These are phyloP conservation scores for Lantana camara DNA, from an alignment of 257 asterid genomes.

Conservation along the genomic window DNA sequence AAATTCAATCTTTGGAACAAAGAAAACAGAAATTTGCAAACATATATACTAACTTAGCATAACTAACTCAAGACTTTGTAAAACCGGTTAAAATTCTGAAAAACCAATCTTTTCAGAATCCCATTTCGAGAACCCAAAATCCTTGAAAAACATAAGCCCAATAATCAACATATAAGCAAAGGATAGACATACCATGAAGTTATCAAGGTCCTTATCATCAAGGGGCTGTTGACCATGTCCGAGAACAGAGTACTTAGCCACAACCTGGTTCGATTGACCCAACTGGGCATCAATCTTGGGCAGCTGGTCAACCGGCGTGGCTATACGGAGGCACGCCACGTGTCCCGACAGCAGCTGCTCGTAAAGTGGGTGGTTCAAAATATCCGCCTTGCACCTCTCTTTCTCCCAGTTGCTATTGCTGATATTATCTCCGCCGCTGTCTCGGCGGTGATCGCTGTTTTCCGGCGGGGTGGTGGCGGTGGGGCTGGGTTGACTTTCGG, in stretches of 20 bases:
- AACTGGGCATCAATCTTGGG: slow-evolving; percentile 94
- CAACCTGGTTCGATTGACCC: slow-evolving; percentile 79
- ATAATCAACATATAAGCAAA: background rate
- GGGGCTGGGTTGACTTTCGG: slow-evolving; percentile 42
- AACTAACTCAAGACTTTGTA: background rate
- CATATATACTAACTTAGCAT: background rate
- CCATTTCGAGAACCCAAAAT: background rate
- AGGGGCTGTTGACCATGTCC: slow-evolving; percentile 62
- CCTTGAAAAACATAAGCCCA: background rate
- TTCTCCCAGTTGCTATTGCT: slow-evolving; percentile 59
- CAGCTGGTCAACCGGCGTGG: slow-evolving; percentile 94
- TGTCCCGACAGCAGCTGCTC: slow-evolving; percentile 87
- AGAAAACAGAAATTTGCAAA: slow-evolving; percentile 17
- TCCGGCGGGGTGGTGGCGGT: background rate
- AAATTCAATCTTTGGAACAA: slow-evolving; percentile 22
- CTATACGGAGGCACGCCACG: slow-evolving; percentile 86
- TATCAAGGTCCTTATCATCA: slow-evolving; percentile 87
- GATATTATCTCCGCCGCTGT: slow-evolving; percentile 30
- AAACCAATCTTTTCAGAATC: background rate
- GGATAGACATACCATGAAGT: slow-evolving; percentile 65
- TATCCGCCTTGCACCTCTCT: slow-evolving; percentile 78
- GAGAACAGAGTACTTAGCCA: slow-evolving; percentile 76
- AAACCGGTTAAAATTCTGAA: background rate
- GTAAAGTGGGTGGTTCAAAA: slow-evolving; percentile 72
- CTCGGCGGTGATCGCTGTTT: slow-evolving; percentile 33